Evolutionary conservation across 306 rosid genomes (phyloP).

Genomic region (Castanopsis chinensis): DNA sequence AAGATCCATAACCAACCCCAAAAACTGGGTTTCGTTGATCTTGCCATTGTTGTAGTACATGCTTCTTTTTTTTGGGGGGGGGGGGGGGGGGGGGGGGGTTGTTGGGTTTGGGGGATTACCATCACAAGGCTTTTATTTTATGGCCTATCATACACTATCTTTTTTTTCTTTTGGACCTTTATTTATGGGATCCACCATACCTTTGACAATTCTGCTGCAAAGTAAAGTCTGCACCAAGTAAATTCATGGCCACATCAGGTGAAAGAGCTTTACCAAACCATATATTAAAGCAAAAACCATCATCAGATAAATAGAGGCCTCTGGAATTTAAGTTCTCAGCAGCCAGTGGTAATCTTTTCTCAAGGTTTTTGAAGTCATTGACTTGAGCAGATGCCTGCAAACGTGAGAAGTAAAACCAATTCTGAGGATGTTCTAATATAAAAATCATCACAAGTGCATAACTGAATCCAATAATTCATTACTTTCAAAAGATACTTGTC

Average conservation of each 20-base stretch:
- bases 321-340: conserved; percentile 87
- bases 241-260: conserved; percentile 86
- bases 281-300: conserved; percentile 74
- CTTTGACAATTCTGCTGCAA: conserved; percentile 95
- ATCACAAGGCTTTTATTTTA: not conserved
- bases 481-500: conserved; percentile 88
- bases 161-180: not conserved
- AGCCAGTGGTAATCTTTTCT: conserved; percentile 75
- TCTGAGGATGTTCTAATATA: conserved; percentile 16
- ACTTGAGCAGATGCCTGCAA: conserved; percentile 53
- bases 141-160: too few species aligned
- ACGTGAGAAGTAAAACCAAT: conserved; percentile 26
- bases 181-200: conserved; percentile 38
- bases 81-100: not conserved
- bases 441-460: not conserved
- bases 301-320: conserved; percentile 78
- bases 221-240: conserved; percentile 84
- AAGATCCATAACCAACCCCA: too few species aligned
- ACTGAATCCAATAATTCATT: conserved; percentile 20
- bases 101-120: not conserved
- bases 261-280: conserved; percentile 96
- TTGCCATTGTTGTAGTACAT: too few species aligned
- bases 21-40: too few species aligned
- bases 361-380: conserved; percentile 49
- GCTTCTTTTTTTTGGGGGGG: not conserved